Evolutionary conservation across 345 rosid species (phyloP).

Genomic region (Eucalyptus cladocalyx): DNA sequence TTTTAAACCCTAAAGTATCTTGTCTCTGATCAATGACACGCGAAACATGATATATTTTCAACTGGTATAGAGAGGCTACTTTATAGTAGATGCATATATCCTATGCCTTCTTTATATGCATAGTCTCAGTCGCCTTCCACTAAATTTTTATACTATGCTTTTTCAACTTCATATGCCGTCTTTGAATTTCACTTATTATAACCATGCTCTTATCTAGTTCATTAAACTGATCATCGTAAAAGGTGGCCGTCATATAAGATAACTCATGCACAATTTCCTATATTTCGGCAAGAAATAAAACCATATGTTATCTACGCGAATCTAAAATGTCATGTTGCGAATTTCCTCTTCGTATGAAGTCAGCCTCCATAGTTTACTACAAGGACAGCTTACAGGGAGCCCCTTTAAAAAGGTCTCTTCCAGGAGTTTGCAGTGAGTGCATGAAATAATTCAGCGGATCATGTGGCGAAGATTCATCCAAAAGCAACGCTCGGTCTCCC

Average conservation of each 20-base stretch:
- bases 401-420: neutral
- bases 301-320: neutral
- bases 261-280: neutral
- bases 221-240: neutral
- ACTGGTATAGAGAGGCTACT: neutral
- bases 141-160: neutral
- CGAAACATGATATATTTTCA: neutral
- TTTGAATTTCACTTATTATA: neutral
- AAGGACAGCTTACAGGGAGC: neutral
- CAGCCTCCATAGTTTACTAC: neutral
- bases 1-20: neutral
- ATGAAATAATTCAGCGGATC: neutral
- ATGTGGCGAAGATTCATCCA: neutral
- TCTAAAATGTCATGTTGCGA: neutral
- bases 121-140: neutral
- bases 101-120: neutral
- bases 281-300: neutral
- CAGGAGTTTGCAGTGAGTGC: neutral
- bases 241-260: neutral
- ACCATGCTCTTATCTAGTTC: neutral
- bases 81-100: neutral
- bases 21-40: neutral
- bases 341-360: neutral
- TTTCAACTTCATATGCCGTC: neutral
- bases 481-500: neutral